These are phyloP conservation scores for Phaffomyces antillensis DNA, from an alignment of 805 yeast genomes.

Conservation along the genomic window DNA sequence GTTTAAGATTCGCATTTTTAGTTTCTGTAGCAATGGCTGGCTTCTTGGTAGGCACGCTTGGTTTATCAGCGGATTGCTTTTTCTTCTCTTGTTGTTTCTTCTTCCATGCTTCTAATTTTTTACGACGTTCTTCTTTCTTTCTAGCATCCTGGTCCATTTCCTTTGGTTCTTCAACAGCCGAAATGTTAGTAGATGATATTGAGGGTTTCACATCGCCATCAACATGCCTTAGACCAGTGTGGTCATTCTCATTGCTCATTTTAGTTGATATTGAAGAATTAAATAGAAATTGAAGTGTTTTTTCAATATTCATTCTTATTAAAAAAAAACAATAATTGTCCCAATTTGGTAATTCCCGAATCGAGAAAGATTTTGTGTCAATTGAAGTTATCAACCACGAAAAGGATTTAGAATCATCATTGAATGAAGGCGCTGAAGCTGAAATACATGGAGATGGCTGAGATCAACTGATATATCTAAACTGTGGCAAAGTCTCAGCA, in stretches of 20 bases:
- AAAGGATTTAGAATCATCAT: too few species aligned
- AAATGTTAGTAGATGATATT: slow-evolving; percentile 3
- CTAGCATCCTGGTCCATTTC: slow-evolving; percentile 1
- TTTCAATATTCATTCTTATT: too few species aligned
- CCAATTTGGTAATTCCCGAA: too few species aligned
- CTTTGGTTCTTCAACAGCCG: slow-evolving; percentile 3
- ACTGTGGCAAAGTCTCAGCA: too few species aligned
- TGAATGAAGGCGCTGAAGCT: too few species aligned
- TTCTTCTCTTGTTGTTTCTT: slow-evolving; percentile 28
- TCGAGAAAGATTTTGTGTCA: too few species aligned
- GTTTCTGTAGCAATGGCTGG: background rate
- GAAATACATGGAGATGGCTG: too few species aligned
- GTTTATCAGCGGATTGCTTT: slow-evolving; percentile 15
- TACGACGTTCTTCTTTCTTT: slow-evolving; percentile 26
- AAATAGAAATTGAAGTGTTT: too few species aligned
- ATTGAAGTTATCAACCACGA: too few species aligned
- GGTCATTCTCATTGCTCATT: background rate
- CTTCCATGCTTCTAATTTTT: slow-evolving; percentile 48
- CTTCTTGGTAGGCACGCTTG: background rate
- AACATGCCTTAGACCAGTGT: slow-evolving; percentile 9
- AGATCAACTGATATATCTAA: too few species aligned
- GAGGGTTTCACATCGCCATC: background rate
- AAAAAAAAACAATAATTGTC: too few species aligned
- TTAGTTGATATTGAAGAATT: background rate
- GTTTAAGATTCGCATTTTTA: background rate